Conservation (phyloP, 2,329 filamentous ascomycete species). For the Pseudonectria buxi region DNA sequence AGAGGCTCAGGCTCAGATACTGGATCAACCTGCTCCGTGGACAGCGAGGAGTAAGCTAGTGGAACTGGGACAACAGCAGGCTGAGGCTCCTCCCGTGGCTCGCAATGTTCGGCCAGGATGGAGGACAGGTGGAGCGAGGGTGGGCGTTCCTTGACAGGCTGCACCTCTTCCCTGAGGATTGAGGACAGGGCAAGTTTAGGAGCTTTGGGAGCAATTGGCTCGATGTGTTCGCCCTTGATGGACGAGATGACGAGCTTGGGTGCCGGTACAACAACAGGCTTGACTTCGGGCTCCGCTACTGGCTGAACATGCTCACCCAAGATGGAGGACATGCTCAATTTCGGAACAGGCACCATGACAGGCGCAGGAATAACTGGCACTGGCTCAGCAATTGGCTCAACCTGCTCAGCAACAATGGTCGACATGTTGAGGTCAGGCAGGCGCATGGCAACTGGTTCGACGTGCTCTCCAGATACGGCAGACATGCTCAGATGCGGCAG, state of each 20-base stretch:
- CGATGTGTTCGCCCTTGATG: slow-evolving; percentile 23
- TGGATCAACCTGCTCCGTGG: slow-evolving; percentile 32
- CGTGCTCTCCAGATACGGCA: slow-evolving; percentile 12
- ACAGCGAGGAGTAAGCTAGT: slow-evolving; percentile 29
- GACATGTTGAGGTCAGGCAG: slow-evolving; percentile 18
- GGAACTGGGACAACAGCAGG: slow-evolving; percentile 8
- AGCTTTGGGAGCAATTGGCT: slow-evolving; percentile 3
- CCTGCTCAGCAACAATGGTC: slow-evolving; percentile 10
- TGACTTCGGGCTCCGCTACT: slow-evolving; percentile 23
- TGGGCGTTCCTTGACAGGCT: slow-evolving; percentile 22
- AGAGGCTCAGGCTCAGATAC: slow-evolving; percentile 20
- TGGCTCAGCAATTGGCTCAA: slow-evolving; percentile 13
- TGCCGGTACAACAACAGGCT: slow-evolving; percentile 10
- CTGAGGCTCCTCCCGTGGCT: slow-evolving; percentile 28
- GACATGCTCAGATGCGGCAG: slow-evolving; percentile 16
- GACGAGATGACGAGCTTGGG: slow-evolving; percentile 24
- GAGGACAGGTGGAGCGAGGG: slow-evolving; percentile 24
- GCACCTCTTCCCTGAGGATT: slow-evolving; percentile 25
- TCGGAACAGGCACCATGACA: neutral
- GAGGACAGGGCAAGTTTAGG: slow-evolving; percentile 24
- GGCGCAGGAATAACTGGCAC: slow-evolving; percentile 4
- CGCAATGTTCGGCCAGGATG: slow-evolving; percentile 26
- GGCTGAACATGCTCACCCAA: slow-evolving; percentile 20
- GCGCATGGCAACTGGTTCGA: slow-evolving; percentile 7
- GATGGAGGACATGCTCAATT: slow-evolving; percentile 17